Evolutionary conservation across 2,329 filamentous ascomycete genomes (phyloP).

Genomic region (Metarhizium brunneum): DNA sequence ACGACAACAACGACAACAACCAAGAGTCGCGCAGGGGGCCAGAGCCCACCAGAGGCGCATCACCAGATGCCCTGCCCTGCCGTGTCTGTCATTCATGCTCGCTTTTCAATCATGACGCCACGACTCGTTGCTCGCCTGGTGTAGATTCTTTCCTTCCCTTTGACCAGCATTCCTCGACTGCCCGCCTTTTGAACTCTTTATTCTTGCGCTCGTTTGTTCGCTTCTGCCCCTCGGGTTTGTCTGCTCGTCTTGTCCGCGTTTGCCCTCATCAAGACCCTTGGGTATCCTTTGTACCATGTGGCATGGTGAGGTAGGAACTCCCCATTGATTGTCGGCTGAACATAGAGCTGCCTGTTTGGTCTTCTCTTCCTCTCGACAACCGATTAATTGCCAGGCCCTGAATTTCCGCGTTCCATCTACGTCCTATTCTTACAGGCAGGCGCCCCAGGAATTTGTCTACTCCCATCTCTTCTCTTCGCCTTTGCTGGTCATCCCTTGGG

Average conservation of each 20-base stretch:
- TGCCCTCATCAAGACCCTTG: background rate
- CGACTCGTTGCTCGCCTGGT: background rate
- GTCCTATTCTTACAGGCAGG: background rate
- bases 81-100: background rate
- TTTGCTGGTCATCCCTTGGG: background rate
- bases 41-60: background rate
- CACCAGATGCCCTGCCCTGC: background rate
- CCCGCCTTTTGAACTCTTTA: background rate
- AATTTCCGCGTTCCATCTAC: background rate
- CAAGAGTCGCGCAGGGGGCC: background rate
- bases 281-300: background rate
- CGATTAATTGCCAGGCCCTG: background rate
- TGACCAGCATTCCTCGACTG: background rate
- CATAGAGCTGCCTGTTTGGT: background rate
- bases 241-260: background rate
- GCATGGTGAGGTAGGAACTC: background rate
- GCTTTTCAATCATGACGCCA: background rate
- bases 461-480: background rate
- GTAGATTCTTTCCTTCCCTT: background rate
- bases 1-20: background rate
- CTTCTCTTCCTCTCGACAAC: background rate
- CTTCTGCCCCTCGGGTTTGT: background rate
- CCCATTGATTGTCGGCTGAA: background rate
- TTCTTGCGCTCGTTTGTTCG: background rate
- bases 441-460: background rate